Percentiles rank a stretch among this genome's conserved stretches.
These are phyloP conservation scores for Lipomyces kockii DNA, from an alignment of 805 yeast genomes.

Conservation along the genomic window DNA sequence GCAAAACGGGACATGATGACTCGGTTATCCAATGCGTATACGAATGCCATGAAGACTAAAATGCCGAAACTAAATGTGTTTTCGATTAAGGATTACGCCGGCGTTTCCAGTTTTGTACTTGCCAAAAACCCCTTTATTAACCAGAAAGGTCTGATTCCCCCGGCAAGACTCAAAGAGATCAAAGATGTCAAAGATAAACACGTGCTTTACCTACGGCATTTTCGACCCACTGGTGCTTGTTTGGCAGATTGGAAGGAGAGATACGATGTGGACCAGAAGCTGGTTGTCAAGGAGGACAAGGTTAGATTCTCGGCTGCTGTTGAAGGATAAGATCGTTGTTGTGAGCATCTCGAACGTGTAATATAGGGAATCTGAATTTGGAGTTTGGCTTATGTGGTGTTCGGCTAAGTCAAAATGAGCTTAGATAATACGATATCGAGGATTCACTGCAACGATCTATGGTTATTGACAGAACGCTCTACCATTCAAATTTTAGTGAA, in stretches of 20 bases:
- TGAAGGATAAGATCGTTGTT: not conserved
- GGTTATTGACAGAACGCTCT: no score
- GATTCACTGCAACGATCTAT: no score
- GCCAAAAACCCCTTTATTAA: not conserved
- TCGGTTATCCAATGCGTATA: not conserved
- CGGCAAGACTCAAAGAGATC: not conserved
- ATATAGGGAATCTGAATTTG: not conserved
- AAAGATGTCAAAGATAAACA: not conserved
- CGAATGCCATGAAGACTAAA: not conserved
- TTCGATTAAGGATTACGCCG: constrained; percentile 7
- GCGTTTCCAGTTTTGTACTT: constrained; percentile 3
- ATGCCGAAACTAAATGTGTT: not conserved
- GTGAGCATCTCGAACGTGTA: not conserved
- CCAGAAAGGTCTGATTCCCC: not conserved
- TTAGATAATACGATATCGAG: not conserved
- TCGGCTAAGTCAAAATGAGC: not conserved
- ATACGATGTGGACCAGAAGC: not conserved
- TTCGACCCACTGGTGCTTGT: not conserved
- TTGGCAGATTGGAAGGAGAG: not conserved
- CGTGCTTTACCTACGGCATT: not conserved
- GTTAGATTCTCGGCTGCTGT: not conserved
- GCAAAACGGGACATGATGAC: not conserved
- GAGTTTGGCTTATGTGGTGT: not conserved
- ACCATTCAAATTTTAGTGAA: no score
- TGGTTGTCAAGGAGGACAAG: constrained; percentile 1